Percentiles rank a stretch among this genome's conserved stretches.
These are phyloP conservation scores for Clonostachys sp. DNA, from an alignment of 2,329 filamentous ascomycete species.

Conservation along the genomic window DNA sequence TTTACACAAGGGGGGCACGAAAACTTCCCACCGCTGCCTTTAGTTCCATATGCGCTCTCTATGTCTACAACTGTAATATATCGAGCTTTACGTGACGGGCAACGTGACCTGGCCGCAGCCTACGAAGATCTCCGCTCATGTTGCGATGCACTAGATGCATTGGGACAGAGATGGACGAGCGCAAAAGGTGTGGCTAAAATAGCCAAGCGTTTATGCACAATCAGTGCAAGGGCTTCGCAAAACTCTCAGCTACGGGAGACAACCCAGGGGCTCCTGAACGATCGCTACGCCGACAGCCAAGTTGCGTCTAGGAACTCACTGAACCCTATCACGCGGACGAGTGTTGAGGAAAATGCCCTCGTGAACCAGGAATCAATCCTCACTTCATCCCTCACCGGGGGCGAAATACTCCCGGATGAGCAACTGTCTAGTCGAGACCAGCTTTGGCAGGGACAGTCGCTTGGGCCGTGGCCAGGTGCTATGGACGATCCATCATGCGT, in stretches of 20 bases:
- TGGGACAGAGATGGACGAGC: slow-evolving; percentile 6
- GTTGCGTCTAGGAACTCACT: neutral
- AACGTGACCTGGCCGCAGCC: slow-evolving; percentile 1
- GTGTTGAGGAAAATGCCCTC: neutral
- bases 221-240: too few species aligned
- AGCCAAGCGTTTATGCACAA: slow-evolving; percentile 1
- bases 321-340: neutral
- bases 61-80: slow-evolving; percentile 12
- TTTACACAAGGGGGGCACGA: slow-evolving; percentile 3
- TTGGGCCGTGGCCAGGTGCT: too few species aligned
- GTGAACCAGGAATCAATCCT: neutral
- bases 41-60: slow-evolving; percentile 10
- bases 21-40: slow-evolving; percentile 7
- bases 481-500: neutral
- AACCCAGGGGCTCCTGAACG: neutral
- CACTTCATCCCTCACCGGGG: neutral
- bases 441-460: neutral
- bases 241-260: neutral
- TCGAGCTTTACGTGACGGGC: slow-evolving; percentile 7
- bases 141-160: slow-evolving; percentile 3
- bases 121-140: slow-evolving; percentile 6
- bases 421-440: neutral
- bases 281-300: neutral
- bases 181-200: slow-evolving; percentile 7
- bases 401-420: neutral